Base-by-base conservation (phyloP, 371 early-diverging fungal species). In the Mucor plumbeus region DNA sequence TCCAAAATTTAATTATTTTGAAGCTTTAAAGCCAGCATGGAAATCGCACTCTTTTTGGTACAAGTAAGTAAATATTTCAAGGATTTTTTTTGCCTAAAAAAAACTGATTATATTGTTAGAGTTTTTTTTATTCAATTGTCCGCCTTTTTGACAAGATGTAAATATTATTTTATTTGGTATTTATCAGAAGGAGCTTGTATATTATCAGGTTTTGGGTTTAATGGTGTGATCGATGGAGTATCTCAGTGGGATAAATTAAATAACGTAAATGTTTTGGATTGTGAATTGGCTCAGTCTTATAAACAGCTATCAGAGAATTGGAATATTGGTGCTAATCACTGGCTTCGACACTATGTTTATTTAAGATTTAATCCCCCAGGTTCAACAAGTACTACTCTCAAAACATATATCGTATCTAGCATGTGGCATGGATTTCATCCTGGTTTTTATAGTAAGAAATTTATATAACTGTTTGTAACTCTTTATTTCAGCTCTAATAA, bases 371-470 rank as follows among this genome's bases (percentile, higher is more conserved):
- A 86, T n/a, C 74, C 74, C 4, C 55, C 44, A n/a, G 89, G 88
- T 39, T 81, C 89, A 7, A 77, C 78, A 14, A 75, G 79, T 0
- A 64, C 82, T 3, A 72, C 72, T 11, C 80, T 92, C 9, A 83
- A 90, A 2, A 96, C 97, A 6, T 95, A 94, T 73, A 77, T 82
- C 34, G 80, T 89, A 1, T 94, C 94, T 35, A 93, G 97, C 15
- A 79, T 94, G 64, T 98, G 98, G 98, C 98, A 98, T 70, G 97
- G 97, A 34, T 96, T 98, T 81, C 90, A 93, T 70, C 92, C 94
- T 9, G 95, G 94, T 7, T 94, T 94, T 69, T 92, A 94, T 64
- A 71, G 91, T 79, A 88, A 86, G 58, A 1, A 26, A 26, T 26
- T 26, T 26, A 26, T 26, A 26, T 26, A 26, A 26, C 26, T 26